Evolutionary conservation across 2,329 filamentous ascomycete species (phyloP).

Genomic region (Arthrobotrys sphaeroides): DNA sequence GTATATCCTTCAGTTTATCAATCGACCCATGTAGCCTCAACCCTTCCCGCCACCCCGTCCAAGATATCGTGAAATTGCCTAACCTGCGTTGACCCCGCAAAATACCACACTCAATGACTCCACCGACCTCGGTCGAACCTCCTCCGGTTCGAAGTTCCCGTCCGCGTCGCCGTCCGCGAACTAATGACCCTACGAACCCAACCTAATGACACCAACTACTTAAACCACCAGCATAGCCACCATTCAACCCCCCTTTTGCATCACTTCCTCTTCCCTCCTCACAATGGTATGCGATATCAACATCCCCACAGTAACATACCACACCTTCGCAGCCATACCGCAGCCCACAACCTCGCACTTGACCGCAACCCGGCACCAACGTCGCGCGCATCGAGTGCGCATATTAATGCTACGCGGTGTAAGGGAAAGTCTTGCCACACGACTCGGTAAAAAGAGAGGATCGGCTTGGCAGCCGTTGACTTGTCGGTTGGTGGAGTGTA

Average conservation of each 20-base stretch:
- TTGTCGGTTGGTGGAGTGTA: background rate
- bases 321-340: background rate
- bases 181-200: too few species aligned
- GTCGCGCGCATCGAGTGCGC: background rate
- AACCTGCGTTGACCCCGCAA: too few species aligned
- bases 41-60: too few species aligned
- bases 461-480: conserved; percentile 21
- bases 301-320: background rate
- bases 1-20: too few species aligned
- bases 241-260: background rate
- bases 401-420: conserved; percentile 12
- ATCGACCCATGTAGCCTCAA: too few species aligned
- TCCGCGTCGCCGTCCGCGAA: too few species aligned
- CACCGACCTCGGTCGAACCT: too few species aligned
- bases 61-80: too few species aligned
- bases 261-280: background rate
- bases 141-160: too few species aligned
- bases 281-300: conserved; percentile 5
- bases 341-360: background rate
- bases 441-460: conserved; percentile 15
- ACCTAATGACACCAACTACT: too few species aligned
- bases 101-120: too few species aligned
- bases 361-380: background rate
- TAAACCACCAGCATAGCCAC: too few species aligned
- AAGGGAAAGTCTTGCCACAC: background rate